These are phyloP conservation scores for Lasiosphaeria hispida DNA, from an alignment of 495 filamentous ascomycete genomes.

Conservation along the genomic window DNA sequence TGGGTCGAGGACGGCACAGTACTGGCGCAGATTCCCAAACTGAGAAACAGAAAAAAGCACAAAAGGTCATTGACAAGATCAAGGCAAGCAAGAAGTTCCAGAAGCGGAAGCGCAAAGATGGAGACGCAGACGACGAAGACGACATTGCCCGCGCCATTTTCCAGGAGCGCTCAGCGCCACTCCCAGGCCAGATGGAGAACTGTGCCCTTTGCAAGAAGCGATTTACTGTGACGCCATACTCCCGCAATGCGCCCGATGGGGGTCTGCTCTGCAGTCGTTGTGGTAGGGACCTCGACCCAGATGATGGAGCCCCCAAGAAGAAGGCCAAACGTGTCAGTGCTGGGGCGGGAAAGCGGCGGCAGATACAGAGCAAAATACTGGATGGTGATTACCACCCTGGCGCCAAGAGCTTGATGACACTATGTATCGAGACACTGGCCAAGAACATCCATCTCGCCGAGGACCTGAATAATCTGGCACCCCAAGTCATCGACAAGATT, in stretches of 20 bases:
- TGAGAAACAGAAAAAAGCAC: conserved; percentile 58
- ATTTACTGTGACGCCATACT: conserved; percentile 92
- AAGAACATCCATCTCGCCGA: conserved; percentile 79
- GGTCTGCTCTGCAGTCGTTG: conserved; percentile 84
- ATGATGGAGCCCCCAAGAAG: conserved; percentile 62
- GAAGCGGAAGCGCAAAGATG: conserved; percentile 56
- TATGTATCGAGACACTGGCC: conserved; percentile 82
- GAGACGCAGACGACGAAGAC: conserved; percentile 47
- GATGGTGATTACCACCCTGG: conserved; percentile 70
- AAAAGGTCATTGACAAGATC: conserved; percentile 67
- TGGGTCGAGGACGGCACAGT: conserved; percentile 28
- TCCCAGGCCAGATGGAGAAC: conserved; percentile 84
- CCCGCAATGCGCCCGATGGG: conserved; percentile 73
- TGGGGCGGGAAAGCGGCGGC: conserved; percentile 56
- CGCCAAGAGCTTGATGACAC: conserved; percentile 68
- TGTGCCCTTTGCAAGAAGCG: conserved; percentile 83
- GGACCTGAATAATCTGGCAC: conserved; percentile 76
- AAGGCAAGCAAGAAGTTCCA: conserved; percentile 78
- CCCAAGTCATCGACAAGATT: conserved; percentile 64
- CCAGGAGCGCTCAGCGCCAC: conserved; percentile 59
- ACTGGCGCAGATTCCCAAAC: conserved; percentile 25
- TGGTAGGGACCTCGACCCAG: conserved; percentile 69
- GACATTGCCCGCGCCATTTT: conserved; percentile 55
- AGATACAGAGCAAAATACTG: conserved; percentile 72
- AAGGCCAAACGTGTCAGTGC: conserved; percentile 39